Evolutionary conservation across 257 asterid species (phyloP), one percentile per base, ranked within the genome.

Genomic region (Hygrophila difformis): DNA sequence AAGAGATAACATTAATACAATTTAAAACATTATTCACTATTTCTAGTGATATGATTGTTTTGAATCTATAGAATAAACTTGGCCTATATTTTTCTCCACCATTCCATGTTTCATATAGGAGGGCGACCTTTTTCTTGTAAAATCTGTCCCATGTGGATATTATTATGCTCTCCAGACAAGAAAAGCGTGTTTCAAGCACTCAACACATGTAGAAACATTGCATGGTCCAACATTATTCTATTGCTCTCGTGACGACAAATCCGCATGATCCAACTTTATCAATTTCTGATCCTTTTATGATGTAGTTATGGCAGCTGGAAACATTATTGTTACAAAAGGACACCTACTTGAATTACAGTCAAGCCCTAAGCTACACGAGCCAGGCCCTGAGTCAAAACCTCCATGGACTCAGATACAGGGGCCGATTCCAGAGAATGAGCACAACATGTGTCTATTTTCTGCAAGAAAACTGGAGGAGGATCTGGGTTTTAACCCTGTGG

Each of bases 221-320:
- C 12, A 33, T 33, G 37, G 37, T 33, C 37, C 37, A 33, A 1
- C 37, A 33, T 33, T 33, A 33, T 33, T 24, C 29, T 9, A 4
- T 33, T 33, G 37, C 12, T 9, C 3, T 9, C 12, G 10, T 33
- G 0, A 4, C 3, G 1, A 33, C 37, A 33, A 33, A 33, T 33
- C 37, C 37, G 37, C 37, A 33, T 33, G 37, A 33, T 33, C 37
- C 37, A 5, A 33, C 37, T 33, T 33, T 33, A 3, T 33, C 37
- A 33, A 5, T 5, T 9, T 9, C 12, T 33, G 3, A 33, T 9
- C 12, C 12, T 33, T 41, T 70, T 69, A 62, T 67, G 48, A 46
- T 81, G 81, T 93, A 89, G 98, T 61, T 85, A 35, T 89, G 98
- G 98, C 98, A 89, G 89, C 82, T 89, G 84, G 98, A 89, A 68